Conservation (phyloP, 768 basidiomycete genomes). For the Agrocybe praecox region DNA sequence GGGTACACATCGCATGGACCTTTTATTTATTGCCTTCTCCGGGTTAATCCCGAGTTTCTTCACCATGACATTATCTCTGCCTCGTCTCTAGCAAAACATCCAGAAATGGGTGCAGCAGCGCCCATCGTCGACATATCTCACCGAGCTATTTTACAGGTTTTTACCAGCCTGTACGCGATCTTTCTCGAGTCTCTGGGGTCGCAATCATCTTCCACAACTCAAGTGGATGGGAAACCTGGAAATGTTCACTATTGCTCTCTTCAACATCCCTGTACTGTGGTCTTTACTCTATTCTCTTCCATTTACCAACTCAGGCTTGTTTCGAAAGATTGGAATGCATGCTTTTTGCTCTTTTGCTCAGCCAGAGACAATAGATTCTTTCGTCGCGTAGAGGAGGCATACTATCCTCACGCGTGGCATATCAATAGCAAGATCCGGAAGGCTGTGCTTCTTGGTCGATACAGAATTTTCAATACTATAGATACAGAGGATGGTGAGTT, state of each 20-base stretch:
- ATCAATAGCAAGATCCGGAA: conserved; percentile 30
- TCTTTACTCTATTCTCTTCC: neutral
- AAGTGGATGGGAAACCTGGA: neutral
- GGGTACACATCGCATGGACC: neutral
- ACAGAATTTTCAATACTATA: conserved; percentile 29
- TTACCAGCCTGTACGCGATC: neutral
- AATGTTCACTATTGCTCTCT: conserved; percentile 12
- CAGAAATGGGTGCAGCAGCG: neutral
- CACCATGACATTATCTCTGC: neutral
- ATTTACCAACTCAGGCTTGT: conserved; percentile 1
- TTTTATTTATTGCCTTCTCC: neutral
- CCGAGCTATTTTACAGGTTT: neutral
- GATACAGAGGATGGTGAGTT: conserved; percentile 25
- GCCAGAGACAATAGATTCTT: neutral
- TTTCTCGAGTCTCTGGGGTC: neutral
- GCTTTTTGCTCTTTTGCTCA: neutral
- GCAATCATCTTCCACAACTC: neutral
- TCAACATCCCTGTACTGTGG: conserved; percentile 1
- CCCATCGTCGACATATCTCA: neutral
- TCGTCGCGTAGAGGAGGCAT: conserved; percentile 1
- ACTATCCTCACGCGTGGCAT: conserved; percentile 33
- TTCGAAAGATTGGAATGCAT: neutral
- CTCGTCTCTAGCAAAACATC: neutral
- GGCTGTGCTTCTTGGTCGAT: conserved; percentile 22
- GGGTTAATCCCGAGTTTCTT: neutral